Evolutionary conservation across 1,284 basidiomycete species (phyloP).

Genomic region (Anthracocystis setariae): DNA sequence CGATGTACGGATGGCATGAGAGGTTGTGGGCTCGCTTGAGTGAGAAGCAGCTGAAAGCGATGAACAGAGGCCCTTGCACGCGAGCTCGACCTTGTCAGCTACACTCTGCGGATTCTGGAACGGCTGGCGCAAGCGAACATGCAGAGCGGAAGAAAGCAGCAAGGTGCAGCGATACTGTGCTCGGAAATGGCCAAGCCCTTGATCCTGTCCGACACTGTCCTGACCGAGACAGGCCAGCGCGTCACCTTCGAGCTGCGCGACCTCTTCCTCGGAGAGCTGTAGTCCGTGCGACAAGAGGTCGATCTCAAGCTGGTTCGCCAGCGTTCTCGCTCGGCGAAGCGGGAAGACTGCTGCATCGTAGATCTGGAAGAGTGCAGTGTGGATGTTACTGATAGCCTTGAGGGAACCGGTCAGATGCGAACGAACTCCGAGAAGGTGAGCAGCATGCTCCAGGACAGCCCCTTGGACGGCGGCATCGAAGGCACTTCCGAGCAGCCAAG

Average conservation of each 20-base stretch:
- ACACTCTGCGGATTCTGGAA: slow-evolving; percentile 22
- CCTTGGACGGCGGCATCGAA: slow-evolving; percentile 20
- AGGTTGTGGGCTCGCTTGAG: slow-evolving; percentile 2
- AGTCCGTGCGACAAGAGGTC: slow-evolving; percentile 36
- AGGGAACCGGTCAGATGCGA: slow-evolving; percentile 43
- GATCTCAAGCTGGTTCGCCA: slow-evolving; percentile 42
- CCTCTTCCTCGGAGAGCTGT: slow-evolving; percentile 13
- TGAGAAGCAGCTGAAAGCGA: slow-evolving; percentile 2
- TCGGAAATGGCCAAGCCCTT: slow-evolving; percentile 22
- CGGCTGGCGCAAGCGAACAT: slow-evolving; percentile 28
- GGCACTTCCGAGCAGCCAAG: slow-evolving; percentile 8
- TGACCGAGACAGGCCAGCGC: slow-evolving; percentile 25
- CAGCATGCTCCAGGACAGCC: slow-evolving; percentile 46
- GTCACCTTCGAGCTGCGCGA: slow-evolving; percentile 16
- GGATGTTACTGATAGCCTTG: slow-evolving; percentile 23
- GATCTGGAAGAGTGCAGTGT: slow-evolving; percentile 21
- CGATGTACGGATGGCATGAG: slow-evolving; percentile 13
- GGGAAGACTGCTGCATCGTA: slow-evolving; percentile 31
- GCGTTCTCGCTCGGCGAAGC: slow-evolving; percentile 41
- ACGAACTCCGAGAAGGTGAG: slow-evolving; percentile 28
- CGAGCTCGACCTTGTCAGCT: slow-evolving; percentile 23
- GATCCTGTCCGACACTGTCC: slow-evolving; percentile 12
- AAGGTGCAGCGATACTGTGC: slow-evolving; percentile 43
- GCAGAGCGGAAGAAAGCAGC: slow-evolving; percentile 24
- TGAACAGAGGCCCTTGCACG: slow-evolving; percentile 32